Percentiles rank a stretch among this genome's conserved stretches.
phyloP scores from a whole-genome alignment of 805 yeast genomes.

The Metschnikowia similis region DNA sequence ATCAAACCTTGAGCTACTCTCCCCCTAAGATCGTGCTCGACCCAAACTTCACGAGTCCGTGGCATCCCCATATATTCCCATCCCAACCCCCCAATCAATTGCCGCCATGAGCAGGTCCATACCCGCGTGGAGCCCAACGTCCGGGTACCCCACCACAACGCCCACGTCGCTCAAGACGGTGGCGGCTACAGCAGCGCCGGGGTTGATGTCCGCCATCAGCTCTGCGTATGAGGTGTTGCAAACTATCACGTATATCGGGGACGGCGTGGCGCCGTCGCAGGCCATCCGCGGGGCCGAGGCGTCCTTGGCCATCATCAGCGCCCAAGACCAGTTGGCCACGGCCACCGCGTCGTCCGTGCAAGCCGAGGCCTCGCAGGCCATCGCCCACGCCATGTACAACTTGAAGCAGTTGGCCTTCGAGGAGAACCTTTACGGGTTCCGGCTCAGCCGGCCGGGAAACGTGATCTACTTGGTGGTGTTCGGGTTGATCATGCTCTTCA shows the following conservation, averaged over 20 bases:
- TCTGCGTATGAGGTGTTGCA: slow-evolving; percentile 11
- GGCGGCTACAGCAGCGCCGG: slow-evolving; percentile 22
- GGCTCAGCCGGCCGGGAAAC: slow-evolving; percentile 29
- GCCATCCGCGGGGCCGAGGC: slow-evolving; percentile 33
- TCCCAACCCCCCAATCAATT: too few relatives aligned
- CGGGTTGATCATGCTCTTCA: slow-evolving; percentile 22
- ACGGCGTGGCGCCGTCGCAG: slow-evolving; percentile 21
- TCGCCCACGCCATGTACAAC: slow-evolving; percentile 10
- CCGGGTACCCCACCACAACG: slow-evolving; percentile 20
- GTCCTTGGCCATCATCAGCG: slow-evolving; percentile 30
- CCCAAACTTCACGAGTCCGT: too few relatives aligned
- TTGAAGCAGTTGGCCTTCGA: slow-evolving; percentile 13
- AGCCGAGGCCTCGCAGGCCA: slow-evolving; percentile 29
- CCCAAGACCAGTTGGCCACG: slow-evolving; percentile 33
- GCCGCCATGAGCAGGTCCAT: background rate
- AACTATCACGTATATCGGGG: slow-evolving; percentile 19
- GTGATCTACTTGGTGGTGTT: slow-evolving; percentile 28
- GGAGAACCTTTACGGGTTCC: slow-evolving; percentile 23
- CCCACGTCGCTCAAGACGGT: slow-evolving; percentile 26
- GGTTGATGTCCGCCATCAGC: slow-evolving; percentile 16
- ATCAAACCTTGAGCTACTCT: too few relatives aligned
- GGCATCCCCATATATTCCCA: too few relatives aligned
- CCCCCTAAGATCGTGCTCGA: too few relatives aligned
- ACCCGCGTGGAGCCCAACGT: slow-evolving; percentile 12
- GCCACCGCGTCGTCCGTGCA: slow-evolving; percentile 27